These are phyloP conservation scores for Didymella keratinophila DNA, from an alignment of 2,329 filamentous ascomycete species.

Conservation along the genomic window DNA sequence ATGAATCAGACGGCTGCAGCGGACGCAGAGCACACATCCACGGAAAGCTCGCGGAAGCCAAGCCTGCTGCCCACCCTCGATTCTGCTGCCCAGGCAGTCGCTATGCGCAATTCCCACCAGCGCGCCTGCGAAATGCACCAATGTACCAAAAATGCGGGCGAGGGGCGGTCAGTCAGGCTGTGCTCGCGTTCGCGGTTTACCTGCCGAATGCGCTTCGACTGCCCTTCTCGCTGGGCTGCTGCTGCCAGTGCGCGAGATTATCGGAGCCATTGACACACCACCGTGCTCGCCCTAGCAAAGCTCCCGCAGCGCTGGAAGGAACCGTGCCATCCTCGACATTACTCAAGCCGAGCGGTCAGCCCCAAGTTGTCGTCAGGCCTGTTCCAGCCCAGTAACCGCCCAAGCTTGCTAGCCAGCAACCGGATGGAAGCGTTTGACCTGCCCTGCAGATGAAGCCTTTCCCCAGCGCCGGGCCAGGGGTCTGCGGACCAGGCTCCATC, in stretches of 20 bases:
- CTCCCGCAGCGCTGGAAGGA: slow-evolving; percentile 36
- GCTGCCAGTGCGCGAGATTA: slow-evolving; percentile 29
- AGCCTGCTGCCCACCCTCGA: not conserved
- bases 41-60: not conserved
- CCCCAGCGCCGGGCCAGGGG: slow-evolving; percentile 36
- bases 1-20: not conserved
- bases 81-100: slow-evolving; percentile 17
- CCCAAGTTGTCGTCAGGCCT: slow-evolving; percentile 32
- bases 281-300: slow-evolving; percentile 25
- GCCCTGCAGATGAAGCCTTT: slow-evolving; percentile 39
- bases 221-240: slow-evolving; percentile 6
- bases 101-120: no score
- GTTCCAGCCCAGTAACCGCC: slow-evolving; percentile 38
- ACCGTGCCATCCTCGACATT: slow-evolving; percentile 39
- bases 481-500: slow-evolving; percentile 33
- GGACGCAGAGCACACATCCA: not conserved
- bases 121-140: no score
- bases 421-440: slow-evolving; percentile 38
- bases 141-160: slow-evolving; percentile 9
- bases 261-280: slow-evolving; percentile 31
- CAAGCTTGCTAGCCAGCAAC: slow-evolving; percentile 36
- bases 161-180: slow-evolving; percentile 17
- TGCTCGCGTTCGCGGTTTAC: slow-evolving; percentile 25
- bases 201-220: slow-evolving; percentile 25
- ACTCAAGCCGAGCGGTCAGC: slow-evolving; percentile 33